phyloP scores from a whole-genome alignment of 1,284 basidiomycete genomes.

The Cerrena zonata region DNA sequence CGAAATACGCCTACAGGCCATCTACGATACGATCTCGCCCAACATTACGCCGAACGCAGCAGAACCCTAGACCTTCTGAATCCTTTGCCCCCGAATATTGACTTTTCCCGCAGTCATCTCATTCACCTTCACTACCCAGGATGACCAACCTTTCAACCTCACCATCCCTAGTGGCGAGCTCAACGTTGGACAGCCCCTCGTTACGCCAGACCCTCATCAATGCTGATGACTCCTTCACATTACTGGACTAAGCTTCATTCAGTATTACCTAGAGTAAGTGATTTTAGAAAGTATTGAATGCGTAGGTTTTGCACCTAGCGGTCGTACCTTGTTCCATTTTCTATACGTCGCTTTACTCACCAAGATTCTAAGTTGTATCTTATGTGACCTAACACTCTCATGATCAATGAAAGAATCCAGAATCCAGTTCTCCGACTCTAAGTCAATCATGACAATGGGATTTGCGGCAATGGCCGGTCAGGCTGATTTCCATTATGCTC shows the following conservation, averaged over 20 bases:
- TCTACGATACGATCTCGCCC: conserved; percentile 52
- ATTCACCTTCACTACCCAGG: conserved; percentile 44
- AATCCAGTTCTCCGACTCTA: too few species aligned
- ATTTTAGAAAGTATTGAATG: too few species aligned
- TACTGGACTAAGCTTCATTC: conserved; percentile 32
- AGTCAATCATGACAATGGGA: too few species aligned
- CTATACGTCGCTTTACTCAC: too few species aligned
- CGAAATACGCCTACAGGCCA: conserved; percentile 43
- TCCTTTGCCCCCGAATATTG: conserved; percentile 42
- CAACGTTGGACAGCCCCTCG: conserved; percentile 45
- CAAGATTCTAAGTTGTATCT: too few species aligned
- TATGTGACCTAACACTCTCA: background rate
- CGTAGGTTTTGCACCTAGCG: too few species aligned
- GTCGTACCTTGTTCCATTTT: too few species aligned
- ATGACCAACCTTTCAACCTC: conserved; percentile 45
- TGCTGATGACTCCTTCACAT: conserved; percentile 46
- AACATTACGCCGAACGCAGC: conserved; percentile 44
- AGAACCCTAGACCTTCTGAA: conserved; percentile 50
- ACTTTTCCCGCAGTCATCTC: conserved; percentile 45
- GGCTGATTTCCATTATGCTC: background rate
- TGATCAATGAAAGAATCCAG: too few species aligned
- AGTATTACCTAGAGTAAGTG: too few species aligned
- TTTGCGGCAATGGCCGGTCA: background rate
- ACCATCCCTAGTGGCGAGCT: conserved; percentile 52
- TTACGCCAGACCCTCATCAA: conserved; percentile 54